Evolutionary conservation across 2,329 filamentous ascomycete species (phyloP), one percentile per base, ranked within the genome.

Genomic region (Trichoderma endophyticum): DNA sequence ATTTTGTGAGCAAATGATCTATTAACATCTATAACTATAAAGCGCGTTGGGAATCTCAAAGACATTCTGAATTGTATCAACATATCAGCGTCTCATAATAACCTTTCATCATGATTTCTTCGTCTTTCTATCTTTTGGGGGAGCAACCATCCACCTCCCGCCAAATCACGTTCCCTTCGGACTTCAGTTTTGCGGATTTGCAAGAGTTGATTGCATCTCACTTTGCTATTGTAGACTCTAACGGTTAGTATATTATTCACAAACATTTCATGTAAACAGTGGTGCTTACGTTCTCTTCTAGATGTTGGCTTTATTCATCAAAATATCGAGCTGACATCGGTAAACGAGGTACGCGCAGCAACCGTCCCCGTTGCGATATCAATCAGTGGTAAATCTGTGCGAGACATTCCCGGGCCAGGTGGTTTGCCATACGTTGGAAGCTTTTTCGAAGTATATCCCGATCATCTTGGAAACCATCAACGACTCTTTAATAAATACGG

Each of bases 401-500:
- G 83, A 2, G 80, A 84, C 3, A 79, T 89, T 6, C 87, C 86
- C 2, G 87, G 87, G 0, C 85, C 87, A 6, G 78, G 77, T 21
- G 83, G 82, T 6, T 79, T 86, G 1, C 84, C 85, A 4, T 80
- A 83, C n/a, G 78, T 89, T 4, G 87, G 87, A 26, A 88, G 84
- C 75, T 86, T 84, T 77, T 85, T 86, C 60, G 86, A 88, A 73
- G 78, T 89, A 12, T 89, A 83, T 75, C 87, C 87, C 0, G 87
- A 89, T 73, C 86, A 87, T 72, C 81, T 89, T 1, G 87, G 87
- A 4, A 89, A 89, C 77, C 84, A 88, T 71, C 82, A 87, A 63
- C 81, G 86, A 0, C 79, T 88, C 1, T 89, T 88, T 68, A 83
- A 85, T 2, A 82, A 82, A 57, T 88, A 87, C 73, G 87, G 87